Evolutionary conservation across 2,329 filamentous ascomycete genomes (phyloP).

Genomic region (Fusarium poae): DNA sequence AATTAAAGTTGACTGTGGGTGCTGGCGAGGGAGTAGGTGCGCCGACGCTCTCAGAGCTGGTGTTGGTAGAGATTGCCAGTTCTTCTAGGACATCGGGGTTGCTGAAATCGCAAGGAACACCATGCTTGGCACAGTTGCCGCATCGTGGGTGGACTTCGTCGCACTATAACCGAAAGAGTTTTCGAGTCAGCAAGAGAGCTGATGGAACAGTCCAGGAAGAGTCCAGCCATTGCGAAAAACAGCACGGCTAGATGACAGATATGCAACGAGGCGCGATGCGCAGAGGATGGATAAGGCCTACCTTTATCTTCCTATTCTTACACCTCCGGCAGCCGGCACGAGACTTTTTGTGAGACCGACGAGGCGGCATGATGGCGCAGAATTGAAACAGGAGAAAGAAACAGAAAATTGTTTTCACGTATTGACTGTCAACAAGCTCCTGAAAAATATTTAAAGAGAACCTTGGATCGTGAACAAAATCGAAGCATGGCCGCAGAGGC

Average conservation of each 20-base stretch:
- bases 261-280: conserved; percentile 19
- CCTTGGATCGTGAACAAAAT: conserved; percentile 45
- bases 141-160: conserved; percentile 75
- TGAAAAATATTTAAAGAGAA: conserved; percentile 44
- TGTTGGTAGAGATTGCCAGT: conserved; percentile 56
- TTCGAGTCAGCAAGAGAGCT: conserved; percentile 29
- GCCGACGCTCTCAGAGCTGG: conserved; percentile 47
- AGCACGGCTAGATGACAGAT: conserved; percentile 2
- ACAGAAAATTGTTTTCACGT: conserved; percentile 31
- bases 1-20: conserved; percentile 37
- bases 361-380: conserved; percentile 66
- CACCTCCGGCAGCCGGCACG: conserved; percentile 75
- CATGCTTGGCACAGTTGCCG: conserved; percentile 76
- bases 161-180: conserved; percentile 59
- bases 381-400: conserved; percentile 8
- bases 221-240: conserved; percentile 7
- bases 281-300: conserved; percentile 50
- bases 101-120: conserved; percentile 75
- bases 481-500: conserved; percentile 52
- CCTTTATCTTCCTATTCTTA: conserved; percentile 78
- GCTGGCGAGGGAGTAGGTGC: conserved; percentile 45
- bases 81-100: conserved; percentile 62
- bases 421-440: conserved; percentile 42
- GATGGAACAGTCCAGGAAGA: conserved; percentile 6
- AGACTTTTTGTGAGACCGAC: conserved; percentile 78